phyloP scores from a whole-genome alignment of 2,329 filamentous ascomycete genomes.

The Phaeosphaeriaceae sp. region DNA sequence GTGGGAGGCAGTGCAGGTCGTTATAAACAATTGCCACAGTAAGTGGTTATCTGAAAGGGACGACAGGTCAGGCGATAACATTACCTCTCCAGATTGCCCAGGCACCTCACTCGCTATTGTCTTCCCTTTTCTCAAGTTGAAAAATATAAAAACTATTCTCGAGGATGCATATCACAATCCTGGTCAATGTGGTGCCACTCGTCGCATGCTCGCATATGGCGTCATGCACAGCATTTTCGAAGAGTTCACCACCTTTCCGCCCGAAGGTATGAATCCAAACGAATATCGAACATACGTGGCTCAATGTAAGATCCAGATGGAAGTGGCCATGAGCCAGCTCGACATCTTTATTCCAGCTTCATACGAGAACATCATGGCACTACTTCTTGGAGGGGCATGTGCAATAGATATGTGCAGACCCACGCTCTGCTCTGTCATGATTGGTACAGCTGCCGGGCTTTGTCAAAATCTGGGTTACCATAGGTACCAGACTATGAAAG shows the following conservation, averaged over 20 bases:
- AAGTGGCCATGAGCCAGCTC: conserved; percentile 45
- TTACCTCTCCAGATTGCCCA: conserved; percentile 29
- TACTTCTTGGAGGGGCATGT: conserved; percentile 39
- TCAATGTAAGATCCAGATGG: conserved; percentile 51
- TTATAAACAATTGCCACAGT: conserved; percentile 35
- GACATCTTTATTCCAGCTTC: conserved; percentile 42
- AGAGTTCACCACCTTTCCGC: conserved; percentile 31
- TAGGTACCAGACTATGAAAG: conserved; percentile 41
- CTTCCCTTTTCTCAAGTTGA: conserved; percentile 40
- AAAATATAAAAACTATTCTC: conserved; percentile 31
- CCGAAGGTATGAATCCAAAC: conserved; percentile 17
- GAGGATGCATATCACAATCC: conserved; percentile 34
- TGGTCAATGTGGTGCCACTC: conserved; percentile 23
- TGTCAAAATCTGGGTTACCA: conserved; percentile 46
- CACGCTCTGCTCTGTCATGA: conserved; percentile 43
- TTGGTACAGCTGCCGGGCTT: conserved; percentile 38
- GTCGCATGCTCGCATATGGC: conserved; percentile 39
- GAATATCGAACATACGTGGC: conserved; percentile 11
- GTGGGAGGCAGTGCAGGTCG: conserved; percentile 32
- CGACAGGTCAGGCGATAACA: neutral
- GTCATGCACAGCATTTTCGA: conserved; percentile 37
- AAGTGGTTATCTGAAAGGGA: conserved; percentile 16
- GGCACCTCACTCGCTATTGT: conserved; percentile 41
- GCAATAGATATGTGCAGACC: conserved; percentile 46
- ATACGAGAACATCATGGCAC: conserved; percentile 46